Conservation (phyloP, 2,329 filamentous ascomycete species). For the Ophiognomonia clavigignenti-juglandacearum region DNA sequence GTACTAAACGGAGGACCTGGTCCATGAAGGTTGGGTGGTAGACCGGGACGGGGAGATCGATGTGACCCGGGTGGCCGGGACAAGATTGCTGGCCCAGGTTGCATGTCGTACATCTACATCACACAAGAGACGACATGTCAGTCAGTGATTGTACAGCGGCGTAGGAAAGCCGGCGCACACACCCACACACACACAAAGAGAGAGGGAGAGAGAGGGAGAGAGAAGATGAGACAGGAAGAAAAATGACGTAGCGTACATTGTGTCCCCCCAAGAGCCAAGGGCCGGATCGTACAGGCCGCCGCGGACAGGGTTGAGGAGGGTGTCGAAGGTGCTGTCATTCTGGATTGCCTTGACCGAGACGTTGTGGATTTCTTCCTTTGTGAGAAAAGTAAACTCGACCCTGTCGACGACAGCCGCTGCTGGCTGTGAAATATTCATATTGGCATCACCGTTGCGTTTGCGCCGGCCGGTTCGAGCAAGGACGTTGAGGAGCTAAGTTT, state of each 20-base stretch:
- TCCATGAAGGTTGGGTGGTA: constrained; percentile 98
- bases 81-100: constrained; percentile 77
- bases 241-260: constrained; percentile 55
- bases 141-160: no score
- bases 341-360: constrained; percentile 93
- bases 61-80: constrained; percentile 90
- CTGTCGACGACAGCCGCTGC: constrained; percentile 77
- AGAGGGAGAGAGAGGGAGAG: not conserved
- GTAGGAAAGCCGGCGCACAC: no score
- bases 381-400: constrained; percentile 86
- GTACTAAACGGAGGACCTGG: constrained; percentile 77
- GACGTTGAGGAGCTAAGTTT: not conserved
- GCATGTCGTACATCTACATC: constrained; percentile 88
- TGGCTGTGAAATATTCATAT: constrained; percentile 73
- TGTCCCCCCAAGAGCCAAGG: constrained; percentile 83
- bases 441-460: constrained; percentile 10
- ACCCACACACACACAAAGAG: no score
- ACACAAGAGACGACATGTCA: not conserved
- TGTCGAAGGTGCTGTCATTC: constrained; percentile 92
- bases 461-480: not conserved
- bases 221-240: not conserved
- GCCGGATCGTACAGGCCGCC: constrained; percentile 91
- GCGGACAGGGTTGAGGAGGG: constrained; percentile 79
- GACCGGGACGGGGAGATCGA: constrained; percentile 86
- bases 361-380: constrained; percentile 74